A percentile compares a stretch with the other conserved stretches of the same genome.
Evolutionary conservation across 371 early-diverging fungal species (phyloP).

Genomic region (Mucor plumbeus): DNA sequence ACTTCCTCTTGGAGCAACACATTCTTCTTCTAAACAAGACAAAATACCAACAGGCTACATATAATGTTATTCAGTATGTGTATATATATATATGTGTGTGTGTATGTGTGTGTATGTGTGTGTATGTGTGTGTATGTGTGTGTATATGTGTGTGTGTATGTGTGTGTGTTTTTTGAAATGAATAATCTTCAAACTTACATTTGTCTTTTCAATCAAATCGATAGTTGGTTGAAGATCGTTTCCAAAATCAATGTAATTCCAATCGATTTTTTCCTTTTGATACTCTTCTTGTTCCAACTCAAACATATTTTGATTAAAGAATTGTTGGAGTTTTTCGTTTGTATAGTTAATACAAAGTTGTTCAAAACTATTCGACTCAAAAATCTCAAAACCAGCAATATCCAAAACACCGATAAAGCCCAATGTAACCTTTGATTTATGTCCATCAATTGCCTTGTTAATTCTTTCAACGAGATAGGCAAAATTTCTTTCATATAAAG

Average conservation of each 20-base stretch:
- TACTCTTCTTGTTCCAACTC: slow-evolving; percentile 99
- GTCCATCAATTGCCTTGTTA: slow-evolving; percentile 86
- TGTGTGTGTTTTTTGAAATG: too few species aligned
- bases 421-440: slow-evolving; percentile 45
- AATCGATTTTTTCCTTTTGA: slow-evolving; percentile 90
- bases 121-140: too few species aligned
- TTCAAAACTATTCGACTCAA: slow-evolving; percentile 98
- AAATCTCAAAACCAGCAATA: slow-evolving; percentile 99
- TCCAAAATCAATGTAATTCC: slow-evolving; percentile 99
- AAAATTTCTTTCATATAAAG: slow-evolving; percentile 99
- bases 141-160: too few species aligned
- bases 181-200: slow-evolving; percentile 53
- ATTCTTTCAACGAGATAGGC: slow-evolving; percentile 88
- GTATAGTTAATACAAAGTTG: slow-evolving; percentile 99
- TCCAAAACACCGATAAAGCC: slow-evolving; percentile 98
- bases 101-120: too few species aligned
- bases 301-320: slow-evolving; percentile 99
- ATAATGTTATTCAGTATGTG: too few species aligned
- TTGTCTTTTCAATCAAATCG: slow-evolving; percentile 94
- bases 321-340: slow-evolving; percentile 99
- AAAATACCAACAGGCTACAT: slow-evolving; percentile 96
- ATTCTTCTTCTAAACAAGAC: slow-evolving; percentile 99
- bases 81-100: too few species aligned
- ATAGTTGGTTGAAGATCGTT: slow-evolving; percentile 99
- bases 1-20: slow-evolving; percentile 94